Evolutionary conservation across 768 basidiomycete genomes (phyloP).

Genomic region (Rhodosporidiobolus sp.): DNA sequence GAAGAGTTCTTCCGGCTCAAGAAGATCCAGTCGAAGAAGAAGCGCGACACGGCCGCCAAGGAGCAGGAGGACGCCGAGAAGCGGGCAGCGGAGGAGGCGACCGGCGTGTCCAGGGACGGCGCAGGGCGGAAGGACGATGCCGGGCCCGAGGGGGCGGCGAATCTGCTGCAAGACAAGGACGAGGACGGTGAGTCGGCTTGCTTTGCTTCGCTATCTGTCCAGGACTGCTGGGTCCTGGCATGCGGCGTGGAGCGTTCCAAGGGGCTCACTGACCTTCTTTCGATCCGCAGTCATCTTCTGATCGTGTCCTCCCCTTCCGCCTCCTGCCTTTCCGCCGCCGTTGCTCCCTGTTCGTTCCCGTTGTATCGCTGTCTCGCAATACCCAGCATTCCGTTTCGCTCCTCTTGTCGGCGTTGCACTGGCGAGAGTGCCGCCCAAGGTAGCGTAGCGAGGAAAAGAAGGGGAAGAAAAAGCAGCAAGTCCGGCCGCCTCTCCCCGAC

Average conservation of each 20-base stretch:
- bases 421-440: too few relatives aligned
- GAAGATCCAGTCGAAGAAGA: conserved; percentile 45
- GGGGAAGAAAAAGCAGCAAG: too few relatives aligned
- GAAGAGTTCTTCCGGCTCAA: conserved; percentile 57
- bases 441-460: too few relatives aligned
- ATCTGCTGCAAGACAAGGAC: conserved; percentile 32
- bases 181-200: conserved; percentile 29
- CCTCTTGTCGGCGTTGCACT: too few relatives aligned
- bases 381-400: too few relatives aligned
- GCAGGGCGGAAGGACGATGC: background rate
- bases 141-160: background rate
- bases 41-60: conserved; percentile 41
- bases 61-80: conserved; percentile 37
- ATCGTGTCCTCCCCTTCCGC: background rate
- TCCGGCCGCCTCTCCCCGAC: too few relatives aligned
- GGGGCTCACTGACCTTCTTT: too few relatives aligned
- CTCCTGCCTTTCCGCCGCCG: background rate
- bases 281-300: background rate
- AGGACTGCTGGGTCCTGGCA: background rate
- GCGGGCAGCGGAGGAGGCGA: conserved; percentile 49
- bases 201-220: background rate
- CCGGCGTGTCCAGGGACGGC: conserved; percentile 42
- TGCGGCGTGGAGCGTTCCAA: too few relatives aligned
- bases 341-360: background rate
- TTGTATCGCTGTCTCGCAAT: background rate